Base-by-base conservation (phyloP, 441 rosid genomes). In the Gossypium gossypioides region DNA sequence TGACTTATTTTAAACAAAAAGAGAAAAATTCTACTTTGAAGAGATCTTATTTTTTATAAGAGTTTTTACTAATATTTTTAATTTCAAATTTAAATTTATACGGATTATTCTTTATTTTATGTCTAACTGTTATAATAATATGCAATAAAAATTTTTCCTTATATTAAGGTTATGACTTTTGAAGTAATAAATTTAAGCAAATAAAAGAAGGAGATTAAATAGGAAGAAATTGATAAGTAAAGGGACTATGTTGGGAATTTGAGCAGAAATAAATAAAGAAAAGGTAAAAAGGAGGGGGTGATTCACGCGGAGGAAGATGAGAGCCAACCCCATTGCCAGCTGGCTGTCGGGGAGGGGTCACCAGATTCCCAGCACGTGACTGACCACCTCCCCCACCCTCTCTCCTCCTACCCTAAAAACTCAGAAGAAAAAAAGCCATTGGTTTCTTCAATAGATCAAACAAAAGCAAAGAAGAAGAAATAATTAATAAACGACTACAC, bases 331-430 rank as follows among this genome's bases (percentile, higher is more conserved):
- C 60, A 25, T 8, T 21, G 85, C 76, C 88, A 89, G 88, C 84
- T 85, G 91, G 85, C 81, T 22, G 86, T 70, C 81, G 77, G 66
- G 69, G 85, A 81, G 88, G 82, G 89, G 91, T 77, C 85, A 80
- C 79, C 81, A 75, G 85, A 78, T 80, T 68, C 80, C 81, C 56
- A 68, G 77, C 96, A 90, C 92, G 91, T 89, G 96, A 88, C 75
- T 75, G 84, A 72, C 79, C 81, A 34, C 15, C 54, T 46, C 54
- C 40, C 40, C 40, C 40, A 34, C 10, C 42, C 78, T 70, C 57
- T 72, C 80, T 69, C 74, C 77, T 46, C 34, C 16, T 12, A 22
- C 62, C 22, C 54, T 55, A 22, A 13, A 60, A 24, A 51, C 3
- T 32, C 32, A 40, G 22, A 70, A 56, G 60, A 22, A 22, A 55